A percentile compares a stretch with the other conserved stretches of the same genome.
These are phyloP conservation scores for Trichophyton rubrum DNA, from an alignment of 2,329 filamentous ascomycete species.

Conservation along the genomic window DNA sequence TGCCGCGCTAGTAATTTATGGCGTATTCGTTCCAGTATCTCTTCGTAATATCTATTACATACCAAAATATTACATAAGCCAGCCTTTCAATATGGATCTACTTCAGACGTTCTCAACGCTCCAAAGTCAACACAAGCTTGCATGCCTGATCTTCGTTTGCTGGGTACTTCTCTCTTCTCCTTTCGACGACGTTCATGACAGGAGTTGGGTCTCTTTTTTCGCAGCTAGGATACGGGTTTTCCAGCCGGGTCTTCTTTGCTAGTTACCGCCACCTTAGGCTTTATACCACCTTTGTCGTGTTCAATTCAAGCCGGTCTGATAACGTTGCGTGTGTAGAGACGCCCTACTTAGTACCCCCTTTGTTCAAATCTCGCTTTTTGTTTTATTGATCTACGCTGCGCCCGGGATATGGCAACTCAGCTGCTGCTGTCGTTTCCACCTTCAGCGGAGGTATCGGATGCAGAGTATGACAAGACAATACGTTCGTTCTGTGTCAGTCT, in stretches of 20 bases:
- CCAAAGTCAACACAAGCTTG: background rate
- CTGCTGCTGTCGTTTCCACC: conserved; percentile 29
- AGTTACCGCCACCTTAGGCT: background rate
- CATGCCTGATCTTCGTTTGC: background rate
- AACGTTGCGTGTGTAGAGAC: background rate
- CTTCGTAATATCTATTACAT: background rate
- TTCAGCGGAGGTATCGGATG: conserved; percentile 25
- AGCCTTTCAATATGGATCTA: background rate
- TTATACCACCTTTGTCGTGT: background rate
- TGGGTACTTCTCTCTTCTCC: background rate
- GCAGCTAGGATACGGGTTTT: background rate
- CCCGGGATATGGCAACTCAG: background rate
- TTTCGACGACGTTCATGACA: conserved; percentile 2
- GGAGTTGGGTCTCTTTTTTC: background rate
- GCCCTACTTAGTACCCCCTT: background rate
- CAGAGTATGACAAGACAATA: conserved; percentile 35
- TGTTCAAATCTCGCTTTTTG: background rate
- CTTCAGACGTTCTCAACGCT: background rate
- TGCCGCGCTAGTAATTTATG: background rate
- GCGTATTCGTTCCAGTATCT: background rate
- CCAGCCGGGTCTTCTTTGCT: background rate
- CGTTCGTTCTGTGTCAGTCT: conserved; percentile 27
- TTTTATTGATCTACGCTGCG: background rate
- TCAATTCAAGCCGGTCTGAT: background rate
- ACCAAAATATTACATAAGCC: background rate